Percentiles rank a stretch among this genome's conserved stretches.
Evolutionary conservation across 2,329 filamentous ascomycete species (phyloP).

Genomic region (Fusarium marasasianum): DNA sequence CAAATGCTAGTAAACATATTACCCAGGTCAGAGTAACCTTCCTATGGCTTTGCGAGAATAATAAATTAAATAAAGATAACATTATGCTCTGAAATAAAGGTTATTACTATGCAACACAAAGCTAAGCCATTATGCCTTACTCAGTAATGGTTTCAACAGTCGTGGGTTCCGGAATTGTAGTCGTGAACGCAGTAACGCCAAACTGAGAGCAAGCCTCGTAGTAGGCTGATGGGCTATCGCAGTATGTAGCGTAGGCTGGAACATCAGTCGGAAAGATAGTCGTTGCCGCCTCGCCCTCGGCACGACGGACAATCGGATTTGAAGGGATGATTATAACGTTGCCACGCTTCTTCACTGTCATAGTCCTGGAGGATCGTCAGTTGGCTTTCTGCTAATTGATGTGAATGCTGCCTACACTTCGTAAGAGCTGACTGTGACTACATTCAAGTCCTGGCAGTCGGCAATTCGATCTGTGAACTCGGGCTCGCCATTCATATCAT

Average conservation of each 20-base stretch:
- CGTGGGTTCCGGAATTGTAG: background rate
- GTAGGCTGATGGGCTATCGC: background rate
- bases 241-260: background rate
- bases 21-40: background rate
- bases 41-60: background rate
- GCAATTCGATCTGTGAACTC: background rate
- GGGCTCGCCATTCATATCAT: rapidly evolving
- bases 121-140: rapidly evolving
- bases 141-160: background rate
- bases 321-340: background rate
- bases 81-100: background rate
- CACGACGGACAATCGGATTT: background rate
- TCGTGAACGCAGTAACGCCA: background rate
- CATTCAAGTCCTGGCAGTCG: rapidly evolving
- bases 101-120: rapidly evolving
- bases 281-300: background rate
- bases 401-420: background rate
- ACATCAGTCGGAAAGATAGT: rapidly evolving
- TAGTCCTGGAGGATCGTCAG: rapidly evolving
- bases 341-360: rapidly evolving
- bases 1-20: background rate
- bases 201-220: background rate
- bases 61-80: no score
- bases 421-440: background rate
- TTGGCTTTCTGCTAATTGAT: rapidly evolving